phyloP scores from a whole-genome alignment of 2,329 filamentous ascomycete species.

The Trichophyton schoenleinii region DNA sequence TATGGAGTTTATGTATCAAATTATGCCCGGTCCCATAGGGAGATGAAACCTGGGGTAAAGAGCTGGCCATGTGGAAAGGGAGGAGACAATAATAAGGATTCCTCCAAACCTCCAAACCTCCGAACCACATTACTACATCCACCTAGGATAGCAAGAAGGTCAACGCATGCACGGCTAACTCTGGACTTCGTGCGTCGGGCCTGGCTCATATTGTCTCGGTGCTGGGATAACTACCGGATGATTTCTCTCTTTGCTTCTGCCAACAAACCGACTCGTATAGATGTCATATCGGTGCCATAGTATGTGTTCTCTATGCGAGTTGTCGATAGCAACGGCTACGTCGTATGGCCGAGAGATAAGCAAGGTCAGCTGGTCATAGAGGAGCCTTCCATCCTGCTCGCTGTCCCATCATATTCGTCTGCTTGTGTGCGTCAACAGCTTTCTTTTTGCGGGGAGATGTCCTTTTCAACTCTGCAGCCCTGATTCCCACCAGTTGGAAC shows the following conservation, averaged over 20 bases:
- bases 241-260: background rate
- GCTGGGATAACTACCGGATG: background rate
- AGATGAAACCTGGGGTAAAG: background rate
- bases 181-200: no score
- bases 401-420: background rate
- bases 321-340: background rate
- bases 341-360: background rate
- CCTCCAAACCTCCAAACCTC: background rate
- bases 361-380: background rate
- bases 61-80: background rate
- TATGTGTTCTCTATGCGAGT: background rate
- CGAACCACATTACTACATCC: background rate
- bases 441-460: background rate
- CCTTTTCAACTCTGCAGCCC: background rate
- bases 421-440: background rate
- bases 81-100: background rate
- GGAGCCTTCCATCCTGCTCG: background rate
- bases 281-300: background rate
- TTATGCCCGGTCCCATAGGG: no score
- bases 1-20: no score
- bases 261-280: background rate
- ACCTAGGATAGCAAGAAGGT: no score
- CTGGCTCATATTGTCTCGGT: background rate
- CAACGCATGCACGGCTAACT: no score
- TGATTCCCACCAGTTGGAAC: background rate